Conservation (phyloP, 2,329 filamentous ascomycete genomes). For the Corinectria fuckeliana region DNA sequence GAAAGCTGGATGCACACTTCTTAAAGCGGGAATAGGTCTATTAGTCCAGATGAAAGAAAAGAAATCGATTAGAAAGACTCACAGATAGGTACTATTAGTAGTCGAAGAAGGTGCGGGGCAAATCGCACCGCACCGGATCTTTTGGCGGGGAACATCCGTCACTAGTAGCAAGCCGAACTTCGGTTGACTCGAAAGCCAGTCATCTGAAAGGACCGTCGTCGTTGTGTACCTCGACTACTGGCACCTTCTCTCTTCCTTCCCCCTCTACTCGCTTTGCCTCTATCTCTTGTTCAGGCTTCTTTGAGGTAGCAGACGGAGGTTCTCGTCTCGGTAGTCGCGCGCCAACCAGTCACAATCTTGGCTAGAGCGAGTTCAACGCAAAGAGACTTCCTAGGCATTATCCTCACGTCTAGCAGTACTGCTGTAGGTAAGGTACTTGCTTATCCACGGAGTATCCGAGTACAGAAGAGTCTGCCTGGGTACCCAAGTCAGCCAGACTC, state of each 20-base stretch:
- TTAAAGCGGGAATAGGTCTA: no score
- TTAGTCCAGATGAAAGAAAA: no score
- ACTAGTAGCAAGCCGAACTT: conserved; percentile 4
- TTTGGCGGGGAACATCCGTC: conserved; percentile 19
- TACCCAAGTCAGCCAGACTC: background rate
- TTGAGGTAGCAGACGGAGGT: background rate
- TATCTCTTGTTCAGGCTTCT: background rate
- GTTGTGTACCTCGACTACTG: conserved; percentile 3
- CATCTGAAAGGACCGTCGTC: conserved; percentile 1
- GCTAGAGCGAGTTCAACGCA: background rate
- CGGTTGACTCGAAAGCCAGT: conserved; percentile 17
- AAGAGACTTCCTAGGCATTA: background rate
- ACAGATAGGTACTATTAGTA: no score
- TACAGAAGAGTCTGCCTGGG: background rate
- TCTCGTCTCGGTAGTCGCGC: background rate
- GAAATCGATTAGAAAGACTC: no score
- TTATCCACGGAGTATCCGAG: background rate
- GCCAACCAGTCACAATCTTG: background rate
- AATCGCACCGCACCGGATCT: conserved; percentile 13
- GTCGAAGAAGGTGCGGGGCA: conserved; percentile 15
- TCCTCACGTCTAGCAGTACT: background rate
- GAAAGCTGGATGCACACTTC: no score
- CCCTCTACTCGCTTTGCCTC: background rate
- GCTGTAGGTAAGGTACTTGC: no score
- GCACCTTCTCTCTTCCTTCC: background rate